phyloP scores from a whole-genome alignment of 805 yeast genomes.

The Pichia cabralensis region DNA sequence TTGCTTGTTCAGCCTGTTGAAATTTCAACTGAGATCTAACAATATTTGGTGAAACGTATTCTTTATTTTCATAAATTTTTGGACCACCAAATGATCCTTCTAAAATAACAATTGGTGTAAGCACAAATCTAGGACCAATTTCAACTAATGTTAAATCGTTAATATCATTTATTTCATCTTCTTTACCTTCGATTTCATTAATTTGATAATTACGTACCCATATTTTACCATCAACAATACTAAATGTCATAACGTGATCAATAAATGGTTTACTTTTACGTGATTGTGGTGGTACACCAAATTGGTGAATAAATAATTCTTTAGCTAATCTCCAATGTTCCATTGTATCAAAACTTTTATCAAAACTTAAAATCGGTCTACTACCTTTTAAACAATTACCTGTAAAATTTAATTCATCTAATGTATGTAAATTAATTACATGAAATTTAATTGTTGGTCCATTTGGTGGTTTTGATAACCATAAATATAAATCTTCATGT shows the following conservation, averaged over 20 bases:
- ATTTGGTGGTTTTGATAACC: slow-evolving; percentile 95
- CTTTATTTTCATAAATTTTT: slow-evolving; percentile 92
- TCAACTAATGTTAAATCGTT: slow-evolving; percentile 76
- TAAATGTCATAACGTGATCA: slow-evolving; percentile 90
- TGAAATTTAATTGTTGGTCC: slow-evolving; percentile 95
- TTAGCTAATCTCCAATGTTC: slow-evolving; percentile 65
- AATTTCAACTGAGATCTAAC: slow-evolving; percentile 83
- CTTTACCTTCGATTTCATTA: slow-evolving; percentile 43
- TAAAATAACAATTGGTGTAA: slow-evolving; percentile 81
- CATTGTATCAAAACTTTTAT: slow-evolving; percentile 61
- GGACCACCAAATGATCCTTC: slow-evolving; percentile 99
- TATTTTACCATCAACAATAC: slow-evolving; percentile 84
- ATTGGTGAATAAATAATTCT: slow-evolving; percentile 70
- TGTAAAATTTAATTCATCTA: slow-evolving; percentile 91
- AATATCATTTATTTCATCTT: slow-evolving; percentile 12
- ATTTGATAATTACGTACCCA: slow-evolving; percentile 97
- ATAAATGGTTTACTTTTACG: slow-evolving; percentile 90
- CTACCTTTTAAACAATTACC: slow-evolving; percentile 96
- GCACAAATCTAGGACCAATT: slow-evolving; percentile 92
- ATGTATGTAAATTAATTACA: slow-evolving; percentile 88
- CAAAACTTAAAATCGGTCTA: slow-evolving; percentile 87
- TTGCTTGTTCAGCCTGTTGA: slow-evolving; percentile 72
- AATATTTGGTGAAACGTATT: slow-evolving; percentile 91
- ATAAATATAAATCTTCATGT: slow-evolving; percentile 87
- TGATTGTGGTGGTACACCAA: slow-evolving; percentile 93